phyloP scores from a whole-genome alignment of 805 yeast species.

The Teunomyces tritomae region DNA sequence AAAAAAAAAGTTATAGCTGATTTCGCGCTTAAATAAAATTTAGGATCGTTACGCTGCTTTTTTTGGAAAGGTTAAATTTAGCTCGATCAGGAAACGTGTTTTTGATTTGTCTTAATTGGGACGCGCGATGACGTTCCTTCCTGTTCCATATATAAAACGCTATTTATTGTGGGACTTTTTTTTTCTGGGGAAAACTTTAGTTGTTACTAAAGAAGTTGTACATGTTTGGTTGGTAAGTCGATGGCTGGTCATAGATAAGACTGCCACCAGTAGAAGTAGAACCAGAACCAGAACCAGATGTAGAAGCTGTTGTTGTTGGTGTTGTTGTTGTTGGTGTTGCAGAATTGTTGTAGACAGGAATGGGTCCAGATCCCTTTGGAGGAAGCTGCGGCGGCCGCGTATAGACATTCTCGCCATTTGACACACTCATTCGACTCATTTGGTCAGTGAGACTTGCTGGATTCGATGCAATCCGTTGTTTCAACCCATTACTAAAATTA shows the following conservation, averaged over 20 bases:
- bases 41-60: not conserved
- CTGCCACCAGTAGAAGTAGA: no score
- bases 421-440: conserved; percentile 9
- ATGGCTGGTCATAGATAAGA: conserved; percentile 36
- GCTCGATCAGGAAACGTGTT: not conserved
- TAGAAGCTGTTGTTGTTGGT: no score
- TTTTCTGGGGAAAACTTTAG: not conserved
- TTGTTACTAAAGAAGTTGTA: conserved; percentile 39
- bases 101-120: not conserved
- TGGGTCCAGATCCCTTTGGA: conserved; percentile 2
- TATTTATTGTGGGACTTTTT: not conserved
- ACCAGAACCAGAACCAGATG: no score
- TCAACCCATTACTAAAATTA: conserved; percentile 17
- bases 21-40: not conserved
- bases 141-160: not conserved
- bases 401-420: not conserved
- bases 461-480: not conserved
- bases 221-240: conserved; percentile 47
- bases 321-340: no score
- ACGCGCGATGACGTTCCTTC: not conserved
- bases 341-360: not conserved
- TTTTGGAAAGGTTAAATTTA: not conserved
- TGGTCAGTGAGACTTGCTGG: not conserved
- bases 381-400: conserved; percentile 3
- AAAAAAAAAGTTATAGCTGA: not conserved